Conservation (phyloP, 768 basidiomycete species). For the Dentipellis fragilis region DNA sequence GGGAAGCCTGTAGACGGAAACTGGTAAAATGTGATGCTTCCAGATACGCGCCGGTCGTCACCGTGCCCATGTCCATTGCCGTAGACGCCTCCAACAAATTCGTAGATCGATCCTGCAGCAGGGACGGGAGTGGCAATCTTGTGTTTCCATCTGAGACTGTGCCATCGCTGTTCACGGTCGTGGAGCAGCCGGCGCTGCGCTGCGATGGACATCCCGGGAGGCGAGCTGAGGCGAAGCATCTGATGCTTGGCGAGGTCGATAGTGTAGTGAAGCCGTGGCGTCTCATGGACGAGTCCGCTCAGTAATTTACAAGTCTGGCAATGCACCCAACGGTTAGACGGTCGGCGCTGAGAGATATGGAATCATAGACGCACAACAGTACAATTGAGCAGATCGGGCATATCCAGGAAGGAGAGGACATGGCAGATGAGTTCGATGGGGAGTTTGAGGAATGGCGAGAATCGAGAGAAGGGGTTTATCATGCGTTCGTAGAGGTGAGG, state of each 20-base stretch:
- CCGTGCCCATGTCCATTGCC: slow-evolving; percentile 36
- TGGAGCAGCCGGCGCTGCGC: slow-evolving; percentile 31
- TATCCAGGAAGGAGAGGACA: slow-evolving; percentile 25
- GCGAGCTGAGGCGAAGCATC: slow-evolving; percentile 29
- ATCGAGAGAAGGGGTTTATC: background rate
- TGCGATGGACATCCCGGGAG: slow-evolving; percentile 24
- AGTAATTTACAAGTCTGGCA: background rate
- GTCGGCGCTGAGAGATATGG: background rate
- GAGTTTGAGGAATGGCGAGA: slow-evolving; percentile 17
- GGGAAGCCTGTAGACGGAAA: slow-evolving; percentile 23
- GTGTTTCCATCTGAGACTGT: slow-evolving; percentile 29
- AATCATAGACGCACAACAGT: slow-evolving; percentile 18
- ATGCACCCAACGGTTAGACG: background rate
- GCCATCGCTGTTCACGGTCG: slow-evolving; percentile 40
- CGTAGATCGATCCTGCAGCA: slow-evolving; percentile 38
- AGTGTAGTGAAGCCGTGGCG: slow-evolving; percentile 30
- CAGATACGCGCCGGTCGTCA: slow-evolving; percentile 19
- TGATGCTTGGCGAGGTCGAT: slow-evolving; percentile 39
- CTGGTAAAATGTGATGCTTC: slow-evolving; percentile 37
- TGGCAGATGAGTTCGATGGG: slow-evolving; percentile 31
- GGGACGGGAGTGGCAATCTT: slow-evolving; percentile 29
- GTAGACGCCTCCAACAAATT: slow-evolving; percentile 41
- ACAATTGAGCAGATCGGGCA: slow-evolving; percentile 26
- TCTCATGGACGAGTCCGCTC: background rate
- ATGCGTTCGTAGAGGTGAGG: background rate